Conservation (phyloP, 805 yeast genomes). For the Isabelozyma rhagii region DNA sequence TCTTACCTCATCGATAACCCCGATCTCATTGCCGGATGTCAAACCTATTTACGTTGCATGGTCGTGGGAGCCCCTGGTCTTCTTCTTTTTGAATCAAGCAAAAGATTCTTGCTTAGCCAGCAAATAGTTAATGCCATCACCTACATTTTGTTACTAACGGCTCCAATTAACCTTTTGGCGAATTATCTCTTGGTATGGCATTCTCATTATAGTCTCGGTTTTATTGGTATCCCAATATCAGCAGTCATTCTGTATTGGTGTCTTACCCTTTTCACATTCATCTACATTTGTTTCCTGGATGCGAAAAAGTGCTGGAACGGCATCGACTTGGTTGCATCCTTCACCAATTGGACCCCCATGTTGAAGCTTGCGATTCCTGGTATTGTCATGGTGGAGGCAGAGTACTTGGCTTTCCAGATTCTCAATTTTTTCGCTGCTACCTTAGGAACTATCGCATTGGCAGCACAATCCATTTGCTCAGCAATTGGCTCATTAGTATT, state of each 20-base stretch:
- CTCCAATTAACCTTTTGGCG: constrained; percentile 60
- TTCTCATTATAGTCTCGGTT: constrained; percentile 63
- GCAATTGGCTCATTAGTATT: constrained; percentile 23
- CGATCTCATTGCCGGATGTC: constrained; percentile 50
- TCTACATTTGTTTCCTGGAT: constrained; percentile 22
- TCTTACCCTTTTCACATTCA: constrained; percentile 27
- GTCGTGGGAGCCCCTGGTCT: constrained; percentile 72
- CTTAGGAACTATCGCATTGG: constrained; percentile 25
- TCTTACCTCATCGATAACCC: constrained; percentile 44
- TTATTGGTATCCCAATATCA: constrained; percentile 72
- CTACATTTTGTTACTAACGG: constrained; percentile 54
- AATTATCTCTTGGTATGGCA: constrained; percentile 72
- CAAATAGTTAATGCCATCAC: constrained; percentile 79
- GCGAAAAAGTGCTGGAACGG: constrained; percentile 27
- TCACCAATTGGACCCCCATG: constrained; percentile 23
- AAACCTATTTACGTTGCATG: constrained; percentile 49
- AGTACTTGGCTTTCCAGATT: constrained; percentile 27
- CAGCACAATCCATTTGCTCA: constrained; percentile 28
- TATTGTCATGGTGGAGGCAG: constrained; percentile 30
- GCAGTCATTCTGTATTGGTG: constrained; percentile 66
- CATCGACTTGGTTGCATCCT: constrained; percentile 6
- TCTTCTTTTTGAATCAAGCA: constrained; percentile 67
- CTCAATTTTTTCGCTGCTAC: constrained; percentile 27
- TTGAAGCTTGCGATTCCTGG: constrained; percentile 45
- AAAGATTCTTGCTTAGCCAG: constrained; percentile 75